A percentile compares a stretch with the other conserved stretches of the same genome.
Conservation (phyloP, 140 eudicot genomes). For the Erigeron philadelphicus region DNA sequence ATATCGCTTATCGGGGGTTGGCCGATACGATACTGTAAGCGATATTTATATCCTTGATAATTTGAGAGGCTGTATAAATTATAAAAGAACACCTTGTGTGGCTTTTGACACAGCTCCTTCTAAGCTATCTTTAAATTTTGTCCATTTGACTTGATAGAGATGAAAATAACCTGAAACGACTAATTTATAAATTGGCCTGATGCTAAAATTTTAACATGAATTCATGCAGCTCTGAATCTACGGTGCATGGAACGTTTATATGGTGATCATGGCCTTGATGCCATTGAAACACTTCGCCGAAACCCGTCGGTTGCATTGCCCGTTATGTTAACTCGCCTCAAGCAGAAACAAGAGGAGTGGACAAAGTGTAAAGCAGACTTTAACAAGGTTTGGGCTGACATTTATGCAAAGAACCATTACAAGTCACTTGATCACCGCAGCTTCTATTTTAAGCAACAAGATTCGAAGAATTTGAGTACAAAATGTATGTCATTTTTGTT, state of each 20-base stretch:
- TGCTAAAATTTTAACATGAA: background rate
- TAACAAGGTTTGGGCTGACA: conserved; percentile 96
- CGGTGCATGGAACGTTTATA: conserved; percentile 95
- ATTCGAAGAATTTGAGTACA: conserved; percentile 84
- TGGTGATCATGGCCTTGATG: conserved; percentile 99
- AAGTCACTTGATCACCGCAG: conserved; percentile 97
- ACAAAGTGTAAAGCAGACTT: conserved; percentile 77
- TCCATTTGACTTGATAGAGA: too few relatives aligned
- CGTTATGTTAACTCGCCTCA: conserved; percentile 78
- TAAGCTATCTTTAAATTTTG: too few relatives aligned
- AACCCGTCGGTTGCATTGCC: conserved; percentile 69
- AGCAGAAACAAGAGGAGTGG: conserved; percentile 98
- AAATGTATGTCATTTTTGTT: conserved; percentile 52
- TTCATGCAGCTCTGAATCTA: conserved; percentile 55
- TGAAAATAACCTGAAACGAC: too few relatives aligned
- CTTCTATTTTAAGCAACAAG: conserved; percentile 99
- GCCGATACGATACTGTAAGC: too few relatives aligned
- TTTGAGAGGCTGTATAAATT: background rate
- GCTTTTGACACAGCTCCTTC: too few relatives aligned
- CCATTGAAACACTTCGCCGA: conserved; percentile 75
- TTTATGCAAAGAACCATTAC: conserved; percentile 89
- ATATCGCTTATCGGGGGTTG: too few relatives aligned
- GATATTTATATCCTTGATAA: too few relatives aligned
- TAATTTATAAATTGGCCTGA: background rate
- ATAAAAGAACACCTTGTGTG: too few relatives aligned